A percentile compares a stretch with the other conserved stretches of the same genome.
Evolutionary conservation across 345 rosid species (phyloP).

Genomic region (Fremontodendron californicum): DNA sequence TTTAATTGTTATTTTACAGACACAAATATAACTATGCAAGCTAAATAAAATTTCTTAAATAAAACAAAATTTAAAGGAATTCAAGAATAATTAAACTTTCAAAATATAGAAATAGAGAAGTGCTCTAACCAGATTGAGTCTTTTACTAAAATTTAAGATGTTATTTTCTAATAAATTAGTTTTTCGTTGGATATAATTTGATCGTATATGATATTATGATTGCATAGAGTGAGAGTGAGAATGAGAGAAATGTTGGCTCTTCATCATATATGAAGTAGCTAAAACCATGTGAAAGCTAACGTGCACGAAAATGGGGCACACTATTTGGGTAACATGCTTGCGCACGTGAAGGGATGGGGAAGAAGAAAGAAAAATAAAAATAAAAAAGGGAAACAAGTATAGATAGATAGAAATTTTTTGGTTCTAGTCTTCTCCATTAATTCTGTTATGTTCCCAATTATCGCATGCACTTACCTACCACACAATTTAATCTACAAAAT

Average conservation of each 20-base stretch:
- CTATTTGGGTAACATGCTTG: slow-evolving; percentile 28
- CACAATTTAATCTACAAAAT: neutral
- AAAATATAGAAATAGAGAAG: no score
- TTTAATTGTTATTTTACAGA: no score
- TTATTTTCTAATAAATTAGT: neutral
- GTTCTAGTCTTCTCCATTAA: slow-evolving; percentile 9
- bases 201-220: neutral
- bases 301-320: slow-evolving; percentile 26
- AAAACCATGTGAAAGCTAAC: slow-evolving; percentile 38
- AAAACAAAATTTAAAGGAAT: no score
- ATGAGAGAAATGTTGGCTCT: neutral
- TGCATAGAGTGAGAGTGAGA: neutral
- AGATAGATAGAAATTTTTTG: neutral
- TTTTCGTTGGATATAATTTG: neutral
- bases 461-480: no score
- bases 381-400: neutral
- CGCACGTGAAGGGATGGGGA: slow-evolving; percentile 41
- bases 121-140: no score
- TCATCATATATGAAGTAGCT: neutral
- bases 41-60: no score
- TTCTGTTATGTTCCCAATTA: no score
- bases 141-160: no score
- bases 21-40: no score
- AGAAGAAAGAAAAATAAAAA: neutral
- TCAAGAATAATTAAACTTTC: no score